Base-by-base conservation (phyloP, 179 eudicot species). In the Patellifolia procumbens region DNA sequence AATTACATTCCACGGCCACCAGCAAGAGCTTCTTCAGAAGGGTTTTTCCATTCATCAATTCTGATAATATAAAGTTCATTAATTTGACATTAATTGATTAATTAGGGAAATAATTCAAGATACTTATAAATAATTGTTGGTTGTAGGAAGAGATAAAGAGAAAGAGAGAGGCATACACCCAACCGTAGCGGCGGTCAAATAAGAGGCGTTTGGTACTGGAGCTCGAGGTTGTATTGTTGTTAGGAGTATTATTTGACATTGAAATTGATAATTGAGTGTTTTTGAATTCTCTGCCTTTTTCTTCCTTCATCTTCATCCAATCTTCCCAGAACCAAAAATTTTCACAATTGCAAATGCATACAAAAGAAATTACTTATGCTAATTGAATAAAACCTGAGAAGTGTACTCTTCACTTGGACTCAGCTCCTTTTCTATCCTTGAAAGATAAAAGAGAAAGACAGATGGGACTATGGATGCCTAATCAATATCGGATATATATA, bases 181-280 rank as follows among this genome's bases (percentile, higher is more conserved):
- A 88, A 35, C 91, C 91, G 61, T 88, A 88, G 39, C 91, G 88
- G 24, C 87, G 87, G 85, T 88, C 91, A 75, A 85, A 84, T 15
- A 83, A 51, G 67, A 87, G 85, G 80, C 90, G 82, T 59, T 82
- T 87, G 26, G 49, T 48, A 24, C 34, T 46, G 59, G 49, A 46
- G 10, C 16, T 16, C 24, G 9, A 15, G 3, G 11, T 19, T 8
- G 24, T 48, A 9, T n/a, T 65, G 29, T 10, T 19, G 31, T 17
- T 59, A 12, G 19, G 2, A 10, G 6, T 35, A 20, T 19, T 66
- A 42, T 22, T 45, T 49, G 65, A 4, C 20, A 56, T 8, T 48
- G 2, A 3, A 48, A 1, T 31, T 24, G 65, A 72, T 15, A 55
- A 39, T 39, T 58, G 8, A 28, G 13, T 56, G 62, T 20, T n/a